Percentiles rank a stretch among this genome's conserved stretches.
phyloP scores from a whole-genome alignment of 495 filamentous ascomycete species.

The Penicillium riverlandense region DNA sequence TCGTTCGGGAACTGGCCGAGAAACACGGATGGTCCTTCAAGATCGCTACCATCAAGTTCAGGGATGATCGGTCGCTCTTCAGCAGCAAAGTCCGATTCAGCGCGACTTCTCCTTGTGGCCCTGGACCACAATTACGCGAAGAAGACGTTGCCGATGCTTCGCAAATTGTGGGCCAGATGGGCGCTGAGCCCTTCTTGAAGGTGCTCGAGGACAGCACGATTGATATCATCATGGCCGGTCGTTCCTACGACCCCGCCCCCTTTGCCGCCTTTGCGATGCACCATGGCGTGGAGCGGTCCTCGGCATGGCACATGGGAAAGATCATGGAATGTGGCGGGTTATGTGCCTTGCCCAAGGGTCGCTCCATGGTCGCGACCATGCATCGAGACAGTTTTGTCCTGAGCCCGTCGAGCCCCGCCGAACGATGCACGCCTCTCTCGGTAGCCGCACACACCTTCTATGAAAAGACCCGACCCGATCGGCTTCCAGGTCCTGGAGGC shows the following conservation, averaged over 20 bases:
- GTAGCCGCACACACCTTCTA: conserved; percentile 46
- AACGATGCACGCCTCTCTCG: conserved; percentile 33
- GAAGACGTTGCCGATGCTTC: no score
- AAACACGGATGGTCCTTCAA: conserved; percentile 29
- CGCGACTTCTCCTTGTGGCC: no score
- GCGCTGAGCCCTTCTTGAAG: conserved; percentile 24
- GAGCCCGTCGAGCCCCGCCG: conserved; percentile 17
- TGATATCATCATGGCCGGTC: conserved; percentile 36
- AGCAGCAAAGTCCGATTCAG: conserved; percentile 14
- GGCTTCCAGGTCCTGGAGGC: conserved; percentile 41
- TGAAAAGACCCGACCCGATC: conserved; percentile 42
- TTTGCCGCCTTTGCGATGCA: conserved; percentile 37
- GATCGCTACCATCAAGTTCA: conserved; percentile 29
- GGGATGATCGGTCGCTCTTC: conserved; percentile 23
- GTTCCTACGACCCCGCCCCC: conserved; percentile 43
- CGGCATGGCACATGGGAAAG: conserved; percentile 40
- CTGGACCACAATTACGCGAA: no score
- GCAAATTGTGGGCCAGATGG: no score
- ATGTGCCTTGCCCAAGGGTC: conserved; percentile 39
- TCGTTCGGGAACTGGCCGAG: conserved; percentile 19
- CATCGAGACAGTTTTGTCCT: conserved; percentile 36
- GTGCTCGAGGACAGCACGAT: conserved; percentile 27
- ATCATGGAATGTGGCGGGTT: conserved; percentile 41
- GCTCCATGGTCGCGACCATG: conserved; percentile 25
- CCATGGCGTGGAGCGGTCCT: conserved; percentile 16